phyloP scores from a whole-genome alignment of 208 protist species.

The Leishmania tarentolae region DNA sequence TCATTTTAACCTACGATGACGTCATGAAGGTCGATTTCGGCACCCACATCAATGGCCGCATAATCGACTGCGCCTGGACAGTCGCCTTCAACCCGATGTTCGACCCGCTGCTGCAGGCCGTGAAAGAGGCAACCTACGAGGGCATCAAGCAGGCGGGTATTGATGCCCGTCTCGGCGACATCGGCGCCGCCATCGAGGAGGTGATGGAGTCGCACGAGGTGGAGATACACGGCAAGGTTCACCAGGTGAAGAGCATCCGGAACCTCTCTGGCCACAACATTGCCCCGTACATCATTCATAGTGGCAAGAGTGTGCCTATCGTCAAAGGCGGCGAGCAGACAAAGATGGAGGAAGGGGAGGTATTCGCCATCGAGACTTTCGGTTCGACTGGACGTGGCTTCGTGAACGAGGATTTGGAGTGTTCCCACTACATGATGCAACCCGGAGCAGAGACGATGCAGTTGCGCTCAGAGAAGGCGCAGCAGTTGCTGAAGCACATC shows the following conservation, averaged over 20 bases:
- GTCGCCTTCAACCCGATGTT: conserved; percentile 97
- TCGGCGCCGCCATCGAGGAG: conserved; percentile 97
- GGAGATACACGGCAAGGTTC: conserved; percentile 95
- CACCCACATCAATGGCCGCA: conserved; percentile 97
- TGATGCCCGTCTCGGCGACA: conserved; percentile 95
- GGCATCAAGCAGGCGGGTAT: conserved; percentile 97
- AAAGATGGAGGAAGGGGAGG: conserved; percentile 97
- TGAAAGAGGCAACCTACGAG: conserved; percentile 97
- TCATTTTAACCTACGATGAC: conserved; percentile 94
- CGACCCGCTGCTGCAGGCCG: conserved; percentile 95
- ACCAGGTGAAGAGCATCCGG: conserved; percentile 94
- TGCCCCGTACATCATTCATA: conserved; percentile 97
- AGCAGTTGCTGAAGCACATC: conserved; percentile 93
- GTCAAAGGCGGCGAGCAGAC: conserved; percentile 94
- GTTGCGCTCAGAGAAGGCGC: conserved; percentile 85
- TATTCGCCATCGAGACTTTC: conserved; percentile 99
- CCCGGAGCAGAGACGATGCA: conserved; percentile 65
- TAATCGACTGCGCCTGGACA: conserved; percentile 98
- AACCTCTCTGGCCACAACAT: conserved; percentile 99
- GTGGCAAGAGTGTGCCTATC: conserved; percentile 99
- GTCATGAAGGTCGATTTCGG: conserved; percentile 99
- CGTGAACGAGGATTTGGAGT: conserved; percentile 97
- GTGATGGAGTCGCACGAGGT: conserved; percentile 98
- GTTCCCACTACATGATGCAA: conserved; percentile 98
- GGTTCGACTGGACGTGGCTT: conserved; percentile 96